Evolutionary conservation across 2,329 filamentous ascomycete species (phyloP).

Genomic region (Coniochaeta hoffmannii): DNA sequence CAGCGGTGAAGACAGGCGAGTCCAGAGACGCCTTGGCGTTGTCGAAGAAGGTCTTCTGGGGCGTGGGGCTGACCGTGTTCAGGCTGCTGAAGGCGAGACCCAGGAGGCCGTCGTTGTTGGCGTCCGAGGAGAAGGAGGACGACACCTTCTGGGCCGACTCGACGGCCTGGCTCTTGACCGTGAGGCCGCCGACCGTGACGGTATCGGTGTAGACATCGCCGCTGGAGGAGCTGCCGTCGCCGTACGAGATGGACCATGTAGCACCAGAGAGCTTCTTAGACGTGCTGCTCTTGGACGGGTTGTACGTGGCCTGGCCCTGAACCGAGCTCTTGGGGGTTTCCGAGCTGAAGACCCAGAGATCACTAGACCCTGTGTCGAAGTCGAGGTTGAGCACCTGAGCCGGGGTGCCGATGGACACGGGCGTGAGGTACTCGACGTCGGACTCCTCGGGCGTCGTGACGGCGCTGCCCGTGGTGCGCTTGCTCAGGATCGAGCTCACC

Average conservation of each 20-base stretch:
- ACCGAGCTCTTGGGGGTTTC: constrained; percentile 23
- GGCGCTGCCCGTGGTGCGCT: constrained; percentile 22
- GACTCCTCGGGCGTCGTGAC: constrained; percentile 17
- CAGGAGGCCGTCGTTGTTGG: constrained; percentile 32
- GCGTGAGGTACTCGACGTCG: constrained; percentile 30
- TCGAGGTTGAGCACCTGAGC: constrained; percentile 20
- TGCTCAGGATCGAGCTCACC: constrained; percentile 13
- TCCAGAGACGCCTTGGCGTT: constrained; percentile 21
- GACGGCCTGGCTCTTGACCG: constrained; percentile 31
- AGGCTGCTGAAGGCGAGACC: constrained; percentile 34
- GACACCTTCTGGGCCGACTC: constrained; percentile 34
- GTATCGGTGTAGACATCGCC: constrained; percentile 36
- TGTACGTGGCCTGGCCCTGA: constrained; percentile 31
- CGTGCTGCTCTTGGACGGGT: constrained; percentile 29
- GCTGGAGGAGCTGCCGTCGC: constrained; percentile 32
- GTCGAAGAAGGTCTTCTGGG: constrained; percentile 36
- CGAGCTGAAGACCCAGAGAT: constrained; percentile 38
- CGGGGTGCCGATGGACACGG: constrained; percentile 32
- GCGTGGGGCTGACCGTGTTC: constrained; percentile 31
- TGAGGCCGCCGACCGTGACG: constrained; percentile 33
- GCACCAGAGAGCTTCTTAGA: constrained; percentile 27
- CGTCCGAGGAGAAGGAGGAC: constrained; percentile 26
- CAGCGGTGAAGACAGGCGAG: constrained; percentile 23
- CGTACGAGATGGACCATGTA: constrained; percentile 34
- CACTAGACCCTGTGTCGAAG: constrained; percentile 24